phyloP scores from a whole-genome alignment of 1,284 basidiomycete genomes.

The Ganoderma leucocontextum region DNA sequence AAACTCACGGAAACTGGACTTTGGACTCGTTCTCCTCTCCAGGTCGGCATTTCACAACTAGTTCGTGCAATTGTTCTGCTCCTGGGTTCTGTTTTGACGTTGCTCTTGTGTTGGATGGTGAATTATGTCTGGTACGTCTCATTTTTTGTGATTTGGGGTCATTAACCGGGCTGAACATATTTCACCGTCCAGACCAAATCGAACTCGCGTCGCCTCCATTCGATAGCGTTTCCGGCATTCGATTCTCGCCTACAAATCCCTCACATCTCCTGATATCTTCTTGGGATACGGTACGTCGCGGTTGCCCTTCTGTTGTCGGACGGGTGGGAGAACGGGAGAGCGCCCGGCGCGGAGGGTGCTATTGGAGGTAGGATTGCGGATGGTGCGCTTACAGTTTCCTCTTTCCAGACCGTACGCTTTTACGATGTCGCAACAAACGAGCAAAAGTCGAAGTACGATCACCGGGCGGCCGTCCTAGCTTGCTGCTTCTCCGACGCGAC shows the following conservation, averaged over 20 bases:
- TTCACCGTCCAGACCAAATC: conserved; percentile 45
- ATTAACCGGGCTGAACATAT: neutral
- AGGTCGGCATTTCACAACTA: conserved; percentile 2
- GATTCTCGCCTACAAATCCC: conserved; percentile 83
- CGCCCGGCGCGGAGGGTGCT: neutral
- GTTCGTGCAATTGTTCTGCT: conserved; percentile 15
- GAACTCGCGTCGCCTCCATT: conserved; percentile 79
- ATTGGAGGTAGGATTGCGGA: neutral
- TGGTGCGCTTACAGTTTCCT: neutral
- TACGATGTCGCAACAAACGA: conserved; percentile 74
- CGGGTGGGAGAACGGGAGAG: neutral
- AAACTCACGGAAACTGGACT: neutral
- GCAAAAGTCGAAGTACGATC: conserved; percentile 79
- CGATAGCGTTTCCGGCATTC: conserved; percentile 84
- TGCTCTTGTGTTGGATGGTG: conserved; percentile 5
- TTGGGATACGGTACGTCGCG: conserved; percentile 84
- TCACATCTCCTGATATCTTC: conserved; percentile 82
- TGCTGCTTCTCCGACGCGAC: conserved; percentile 71
- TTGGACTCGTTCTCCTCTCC: neutral
- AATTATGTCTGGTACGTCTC: conserved; percentile 20
- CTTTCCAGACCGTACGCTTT: conserved; percentile 70
- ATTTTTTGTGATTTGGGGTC: neutral
- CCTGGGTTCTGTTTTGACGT: conserved; percentile 8
- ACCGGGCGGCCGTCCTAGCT: conserved; percentile 77
- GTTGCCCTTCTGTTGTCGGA: neutral